Base-by-base conservation (phyloP, 805 yeast species). In the Candida tibetensis region DNA sequence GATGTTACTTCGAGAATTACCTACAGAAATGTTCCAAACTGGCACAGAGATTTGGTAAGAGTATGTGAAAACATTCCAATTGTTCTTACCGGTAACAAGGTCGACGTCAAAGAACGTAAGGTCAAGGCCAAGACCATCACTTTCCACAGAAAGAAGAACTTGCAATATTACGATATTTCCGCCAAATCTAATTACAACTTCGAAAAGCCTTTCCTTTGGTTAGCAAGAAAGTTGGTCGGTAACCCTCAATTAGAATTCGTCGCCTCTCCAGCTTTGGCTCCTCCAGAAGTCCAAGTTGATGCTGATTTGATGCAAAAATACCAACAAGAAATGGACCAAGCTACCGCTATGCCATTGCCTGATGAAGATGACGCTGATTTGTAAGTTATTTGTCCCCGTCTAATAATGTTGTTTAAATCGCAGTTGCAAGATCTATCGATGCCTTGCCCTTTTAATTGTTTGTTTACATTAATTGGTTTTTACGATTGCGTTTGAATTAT, bases 311-410 rank as follows among this genome's bases (percentile, higher is more conserved):
- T 93, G 97, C 85, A 81, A 76, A 90, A 91, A 76, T 93, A 93
- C 79, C 96, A 93, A 80, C 95, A 89, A 66, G 99, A 93, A 78
- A 91, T 93, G 95, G 97, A 88, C 69, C 95, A 86, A 75, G 99
- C 99, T 61, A 88, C 98, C 57, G 96, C 97, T 54, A 79, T 93
- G 81, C 99, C 99, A 70, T 84, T 93, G 71, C 99, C 99, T 55
- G 99, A 93, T 76, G 99, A 93, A 78, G 99, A 93, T 69, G 99
- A 93, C 64, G 97, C 96, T 64, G 99, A 93, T 74, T 85, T 93
- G 75, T 93, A 88, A 76, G 51, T 44, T 27, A 21, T 30, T 21
- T 21, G 9, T 21, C n/a, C n/a, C n/a, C n/a, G n/a, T n/a, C n/a
- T n/a, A n/a, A n/a, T n/a, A n/a, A n/a, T n/a, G n/a, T n/a, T n/a